Base-by-base conservation (phyloP, 768 basidiomycete species). In the Rhizopogon vesiculosus region DNA sequence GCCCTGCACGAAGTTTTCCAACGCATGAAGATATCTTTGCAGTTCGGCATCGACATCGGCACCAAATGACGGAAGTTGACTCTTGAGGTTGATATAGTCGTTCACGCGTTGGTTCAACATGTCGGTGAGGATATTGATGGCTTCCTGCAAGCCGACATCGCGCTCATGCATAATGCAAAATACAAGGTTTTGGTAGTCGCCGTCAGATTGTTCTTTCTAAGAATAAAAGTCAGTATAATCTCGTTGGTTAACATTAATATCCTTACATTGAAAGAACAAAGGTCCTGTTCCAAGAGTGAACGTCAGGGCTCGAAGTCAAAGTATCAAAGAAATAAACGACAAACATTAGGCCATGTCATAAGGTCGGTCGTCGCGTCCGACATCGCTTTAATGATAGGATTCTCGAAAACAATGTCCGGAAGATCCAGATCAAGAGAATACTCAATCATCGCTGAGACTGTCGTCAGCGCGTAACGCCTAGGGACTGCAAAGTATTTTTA, bases 311-410 rank as follows among this genome's bases (percentile, higher is more conserved):
- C 29, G 0, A 29, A 49, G 38, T 13, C 56, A 41, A 54, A 35
- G 6, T n/a, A 51, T 44, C 42, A 55, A 56, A 40, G 7, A 48
- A 16, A 28, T 19, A 8, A 46, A 7, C 13, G 5, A 72, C 72
- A 7, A 22, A 73, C 72, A 42, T 74, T 74, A n/a, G 72, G 72
- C 72, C 72, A 74, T 1, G 72, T 74, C 72, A 74, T 74, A 16
- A 74, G 68, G 53, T 74, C 72, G 15, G 58, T 73, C 0, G 70
- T 73, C n/a, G 72, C 72, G n/a, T 73, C 66, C 40, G 72, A 74
- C 72, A 74, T 72, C 18, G 63, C 69, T 55, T 60, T 59, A 6
- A 74, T 63, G 18, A 71, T 63, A 2, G 72, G 67, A 46, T 60
- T 64, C 38, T 70, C 66, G 55, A 74, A 74, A 5, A 74, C 71